A percentile compares a stretch with the other conserved stretches of the same genome.
Conservation (phyloP, 768 basidiomycete species). For the Dacryopinax primogenitus region DNA sequence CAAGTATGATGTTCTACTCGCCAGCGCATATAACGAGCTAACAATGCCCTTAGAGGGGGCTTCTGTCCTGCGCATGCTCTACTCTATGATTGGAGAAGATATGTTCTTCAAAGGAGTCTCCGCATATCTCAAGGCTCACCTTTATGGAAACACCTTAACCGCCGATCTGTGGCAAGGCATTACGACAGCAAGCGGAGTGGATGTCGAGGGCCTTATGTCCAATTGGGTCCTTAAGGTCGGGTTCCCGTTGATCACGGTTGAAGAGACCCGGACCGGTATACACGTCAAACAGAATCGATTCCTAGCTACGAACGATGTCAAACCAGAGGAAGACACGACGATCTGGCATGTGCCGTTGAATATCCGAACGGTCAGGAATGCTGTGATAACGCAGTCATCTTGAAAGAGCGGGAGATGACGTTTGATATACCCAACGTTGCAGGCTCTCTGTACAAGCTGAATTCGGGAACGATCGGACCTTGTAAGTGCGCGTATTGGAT, state of each 20-base stretch:
- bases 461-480: constrained; percentile 76
- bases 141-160: constrained; percentile 76
- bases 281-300: constrained; percentile 82
- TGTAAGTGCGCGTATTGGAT: constrained; percentile 40
- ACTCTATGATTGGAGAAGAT: constrained; percentile 80
- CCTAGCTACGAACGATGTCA: constrained; percentile 67
- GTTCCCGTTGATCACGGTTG: constrained; percentile 80
- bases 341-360: constrained; percentile 80
- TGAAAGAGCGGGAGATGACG: constrained; percentile 55
- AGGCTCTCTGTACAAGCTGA: constrained; percentile 69
- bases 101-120: constrained; percentile 79
- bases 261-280: constrained; percentile 56
- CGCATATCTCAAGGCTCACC: constrained; percentile 76
- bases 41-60: constrained; percentile 42
- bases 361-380: constrained; percentile 53
- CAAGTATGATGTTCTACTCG: constrained; percentile 34
- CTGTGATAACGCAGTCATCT: constrained; percentile 46
- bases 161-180: constrained; percentile 83
- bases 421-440: constrained; percentile 56
- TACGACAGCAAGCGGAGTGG: constrained; percentile 52
- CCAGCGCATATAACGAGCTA: constrained; percentile 16
- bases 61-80: constrained; percentile 85
- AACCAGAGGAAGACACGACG: constrained; percentile 73
- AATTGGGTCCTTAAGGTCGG: constrained; percentile 83
- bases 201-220: constrained; percentile 72